These are phyloP conservation scores for Aulographum hederae DNA, from an alignment of 2,329 filamentous ascomycete species.

Conservation along the genomic window DNA sequence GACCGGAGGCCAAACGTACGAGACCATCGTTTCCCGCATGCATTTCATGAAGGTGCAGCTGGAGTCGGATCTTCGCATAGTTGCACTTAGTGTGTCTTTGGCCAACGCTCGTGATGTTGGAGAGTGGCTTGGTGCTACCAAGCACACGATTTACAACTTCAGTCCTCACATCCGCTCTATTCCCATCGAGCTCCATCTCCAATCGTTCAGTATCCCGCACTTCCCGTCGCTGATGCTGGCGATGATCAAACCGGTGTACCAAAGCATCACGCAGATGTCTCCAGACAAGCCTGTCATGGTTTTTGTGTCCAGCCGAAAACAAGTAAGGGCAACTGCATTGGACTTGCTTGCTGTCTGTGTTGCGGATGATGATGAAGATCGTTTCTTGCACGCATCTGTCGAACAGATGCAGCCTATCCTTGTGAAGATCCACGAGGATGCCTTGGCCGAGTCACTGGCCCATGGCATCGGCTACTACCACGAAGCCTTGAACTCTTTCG, in stretches of 20 bases:
- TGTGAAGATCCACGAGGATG: slow-evolving; percentile 66
- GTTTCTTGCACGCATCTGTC: slow-evolving; percentile 72
- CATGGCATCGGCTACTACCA: slow-evolving; percentile 97
- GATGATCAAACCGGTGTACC: slow-evolving; percentile 89
- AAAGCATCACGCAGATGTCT: slow-evolving; percentile 75
- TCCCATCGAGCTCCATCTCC: slow-evolving; percentile 81
- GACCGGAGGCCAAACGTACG: slow-evolving; percentile 73
- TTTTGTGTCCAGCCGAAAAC: slow-evolving; percentile 86
- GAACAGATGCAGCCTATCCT: slow-evolving; percentile 71
- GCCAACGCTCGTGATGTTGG: slow-evolving; percentile 87
- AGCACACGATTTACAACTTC: slow-evolving; percentile 98
- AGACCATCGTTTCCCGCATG: slow-evolving; percentile 94
- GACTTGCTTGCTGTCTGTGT: slow-evolving; percentile 79
- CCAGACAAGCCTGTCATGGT: slow-evolving; percentile 76
- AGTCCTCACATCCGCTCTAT: slow-evolving; percentile 79
- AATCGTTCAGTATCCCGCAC: slow-evolving; percentile 89
- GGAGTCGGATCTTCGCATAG: slow-evolving; percentile 66
- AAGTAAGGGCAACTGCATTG: slow-evolving; percentile 69
- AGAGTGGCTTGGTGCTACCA: slow-evolving; percentile 94
- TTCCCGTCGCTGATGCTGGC: slow-evolving; percentile 97
- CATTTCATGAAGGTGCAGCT: slow-evolving; percentile 85
- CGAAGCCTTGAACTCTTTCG: slow-evolving; percentile 71
- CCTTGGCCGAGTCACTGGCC: slow-evolving; percentile 71
- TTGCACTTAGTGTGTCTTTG: slow-evolving; percentile 80
- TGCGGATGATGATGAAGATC: slow-evolving; percentile 79